Evolutionary conservation across 2,329 filamentous ascomycete species (phyloP), one percentile per base, ranked within the genome.

Genomic region (Rhinocladiella mackenziei): DNA sequence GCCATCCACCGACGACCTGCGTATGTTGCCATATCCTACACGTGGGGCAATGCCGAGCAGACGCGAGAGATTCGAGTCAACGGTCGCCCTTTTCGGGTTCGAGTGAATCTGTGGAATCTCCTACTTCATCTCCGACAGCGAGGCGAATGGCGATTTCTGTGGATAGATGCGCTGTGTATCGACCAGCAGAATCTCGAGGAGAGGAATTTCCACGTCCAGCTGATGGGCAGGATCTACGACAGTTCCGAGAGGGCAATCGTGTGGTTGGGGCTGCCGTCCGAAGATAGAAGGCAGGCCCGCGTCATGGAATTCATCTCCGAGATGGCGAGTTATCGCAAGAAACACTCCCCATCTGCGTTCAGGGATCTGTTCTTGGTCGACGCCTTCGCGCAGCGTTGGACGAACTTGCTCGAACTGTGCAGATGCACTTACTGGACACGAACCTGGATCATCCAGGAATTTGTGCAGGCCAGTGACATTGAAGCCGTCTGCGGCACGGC

Each of bases 401-500:
- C 23, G 8, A 53, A 50, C 14, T 20, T 54, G 23, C 41, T 54
- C n/a, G 48, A 42, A 39, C 36, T 57, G 30, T 54, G 45, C 18
- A 22, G 36, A 29, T 32, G 46, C 15, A 41, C 45, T 9, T 58
- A 57, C 39, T 58, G 53, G 55, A 55, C 55, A 19, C 45, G 56
- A 7, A 40, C 51, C 14, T 58, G 56, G 55, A 54, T 58, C 32
- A 54, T 58, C 8, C 56, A 58, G 39, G 56, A 58, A 38, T 57
- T 57, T 33, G 32, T 55, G 9, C 48, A 54, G 34, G 55, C 50
- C 18, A 44, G 43, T 41, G 22, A 37, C 6, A 33, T 59, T 31
- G 39, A 56, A 31, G 45, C 57, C 6, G 23, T 50, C 8, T 53
- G 53, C 19, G 55, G 56, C 17, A 68, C 64, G 3, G 64, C 67